Evolutionary conservation across 345 rosid species (phyloP).

Genomic region (Passiflora organensis): DNA sequence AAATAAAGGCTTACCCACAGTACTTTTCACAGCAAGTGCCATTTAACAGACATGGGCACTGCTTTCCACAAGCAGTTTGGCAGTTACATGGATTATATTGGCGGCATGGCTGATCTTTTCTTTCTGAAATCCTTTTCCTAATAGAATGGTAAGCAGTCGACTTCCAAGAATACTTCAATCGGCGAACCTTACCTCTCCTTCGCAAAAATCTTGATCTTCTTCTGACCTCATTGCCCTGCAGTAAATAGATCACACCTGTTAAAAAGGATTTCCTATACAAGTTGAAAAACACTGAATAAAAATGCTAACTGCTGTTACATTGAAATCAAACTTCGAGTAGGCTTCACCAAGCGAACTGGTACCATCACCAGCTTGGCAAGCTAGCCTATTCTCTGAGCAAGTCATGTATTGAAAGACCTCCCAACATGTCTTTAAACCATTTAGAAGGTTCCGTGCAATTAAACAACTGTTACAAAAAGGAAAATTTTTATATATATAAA

Average conservation of each 20-base stretch:
- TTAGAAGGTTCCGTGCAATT: slow-evolving; percentile 86
- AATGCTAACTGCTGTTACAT: slow-evolving; percentile 62
- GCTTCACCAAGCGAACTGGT: slow-evolving; percentile 64
- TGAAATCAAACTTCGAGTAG: slow-evolving; percentile 70
- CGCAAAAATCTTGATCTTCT: slow-evolving; percentile 93
- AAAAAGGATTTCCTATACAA: background rate
- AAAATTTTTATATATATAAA: background rate
- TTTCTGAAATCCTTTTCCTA: slow-evolving; percentile 81
- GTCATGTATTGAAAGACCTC: slow-evolving; percentile 89
- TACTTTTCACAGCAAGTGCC: slow-evolving; percentile 99
- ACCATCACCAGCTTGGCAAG: slow-evolving; percentile 58
- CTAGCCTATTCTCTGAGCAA: slow-evolving; percentile 54
- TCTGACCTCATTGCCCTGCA: slow-evolving; percentile 72
- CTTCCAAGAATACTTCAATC: slow-evolving; percentile 98
- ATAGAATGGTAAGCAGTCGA: slow-evolving; percentile 98
- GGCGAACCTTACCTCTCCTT: slow-evolving; percentile 92
- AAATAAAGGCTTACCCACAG: slow-evolving; percentile 68
- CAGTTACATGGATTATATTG: slow-evolving; percentile 97
- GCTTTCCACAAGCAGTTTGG: slow-evolving; percentile 89
- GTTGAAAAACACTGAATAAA: background rate
- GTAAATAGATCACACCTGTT: background rate
- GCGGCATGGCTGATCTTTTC: slow-evolving; percentile 97
- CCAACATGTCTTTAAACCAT: slow-evolving; percentile 85
- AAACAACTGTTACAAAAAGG: slow-evolving; percentile 57
- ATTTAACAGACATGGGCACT: slow-evolving; percentile 78